Evolutionary conservation across 768 basidiomycete species (phyloP), one percentile per base, ranked within the genome.

Genomic region (Tylopilus felleus): DNA sequence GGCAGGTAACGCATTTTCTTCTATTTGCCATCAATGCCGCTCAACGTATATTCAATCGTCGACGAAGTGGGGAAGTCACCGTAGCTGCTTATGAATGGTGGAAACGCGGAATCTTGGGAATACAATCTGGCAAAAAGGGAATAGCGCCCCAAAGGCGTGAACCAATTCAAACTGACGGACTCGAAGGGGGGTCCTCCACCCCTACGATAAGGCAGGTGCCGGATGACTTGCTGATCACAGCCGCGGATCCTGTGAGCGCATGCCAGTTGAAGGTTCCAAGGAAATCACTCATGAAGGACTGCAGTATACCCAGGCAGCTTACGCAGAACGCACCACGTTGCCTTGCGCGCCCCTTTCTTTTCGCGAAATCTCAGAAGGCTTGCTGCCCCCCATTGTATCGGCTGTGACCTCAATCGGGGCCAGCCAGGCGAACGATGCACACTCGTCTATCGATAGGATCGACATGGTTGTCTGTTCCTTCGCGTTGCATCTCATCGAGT

Each of bases 401-500:
- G 51, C 54, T 31, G 53, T 48, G 51, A 54, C 29, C 8, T 50
- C 55, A 13, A 54, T 64, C n/a, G 49, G 56, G 8, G 33, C 35
- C 12, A 33, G 22, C 12, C 29, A 2, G 14, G n/a, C 43, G 25
- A 33, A 19, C 13, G 21, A 46, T 8, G 40, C 2, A 9, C 44
- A 42, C 8, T 28, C 36, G 17, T 17, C 45, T 23, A 53, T 56
- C 19, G 53, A 60, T 22, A 62, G 55, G 38, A 66, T 82, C 39
- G 86, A 90, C 59, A 76, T 90, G 70, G 79, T 84, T 14, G 65
- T 90, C 21, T 86, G 86, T 61, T 88, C 87, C 4, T 90, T 89
- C 61, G 87, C 86, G 9, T 68, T 90, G 27, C 88, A 90, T 62
- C 81, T 90, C 33, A 67, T 88, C 29, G 80, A 81, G 42, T 76